A percentile compares a stretch with the other conserved stretches of the same genome.
phyloP scores from a whole-genome alignment of 176 grass and related monocot species.

The Rhipidocladum racemiflorum region DNA sequence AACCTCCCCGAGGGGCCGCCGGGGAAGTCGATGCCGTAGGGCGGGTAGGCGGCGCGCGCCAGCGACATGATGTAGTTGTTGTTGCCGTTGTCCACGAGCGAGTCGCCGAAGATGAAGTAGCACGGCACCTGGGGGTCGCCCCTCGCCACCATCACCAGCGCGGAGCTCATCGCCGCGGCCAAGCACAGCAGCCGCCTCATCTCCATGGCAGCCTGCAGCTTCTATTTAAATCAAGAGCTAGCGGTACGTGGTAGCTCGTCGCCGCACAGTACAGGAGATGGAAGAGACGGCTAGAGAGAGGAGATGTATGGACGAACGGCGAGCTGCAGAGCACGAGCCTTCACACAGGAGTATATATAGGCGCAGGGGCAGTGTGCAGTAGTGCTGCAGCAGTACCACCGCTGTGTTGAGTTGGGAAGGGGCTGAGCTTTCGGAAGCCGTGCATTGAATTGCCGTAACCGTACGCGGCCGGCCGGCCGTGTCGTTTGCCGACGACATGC shows the following conservation, averaged over 20 bases:
- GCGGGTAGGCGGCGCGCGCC: slow-evolving; percentile 79
- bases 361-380: slow-evolving; percentile 1
- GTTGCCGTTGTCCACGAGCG: slow-evolving; percentile 98
- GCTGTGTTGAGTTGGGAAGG: background rate
- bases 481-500: background rate
- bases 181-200: slow-evolving; percentile 23
- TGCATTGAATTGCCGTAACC: slow-evolving; percentile 4
- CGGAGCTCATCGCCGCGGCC: background rate
- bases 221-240: slow-evolving; percentile 1
- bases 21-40: slow-evolving; percentile 95
- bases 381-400: background rate
- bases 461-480: background rate
- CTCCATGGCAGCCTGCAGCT: slow-evolving; percentile 27
- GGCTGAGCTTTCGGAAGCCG: background rate
- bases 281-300: background rate
- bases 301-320: background rate
- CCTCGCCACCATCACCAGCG: slow-evolving; percentile 34
- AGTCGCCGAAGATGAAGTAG: slow-evolving; percentile 99
- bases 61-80: slow-evolving; percentile 94
- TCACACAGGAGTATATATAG: slow-evolving; percentile 29
- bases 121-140: slow-evolving; percentile 83
- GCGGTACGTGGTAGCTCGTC: too few relatives aligned
- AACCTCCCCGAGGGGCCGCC: slow-evolving; percentile 62
- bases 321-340: background rate
- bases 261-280: background rate